Base-by-base conservation (phyloP, 108 stramenopile species). In the Cyclotella choctawhatcheeana region DNA sequence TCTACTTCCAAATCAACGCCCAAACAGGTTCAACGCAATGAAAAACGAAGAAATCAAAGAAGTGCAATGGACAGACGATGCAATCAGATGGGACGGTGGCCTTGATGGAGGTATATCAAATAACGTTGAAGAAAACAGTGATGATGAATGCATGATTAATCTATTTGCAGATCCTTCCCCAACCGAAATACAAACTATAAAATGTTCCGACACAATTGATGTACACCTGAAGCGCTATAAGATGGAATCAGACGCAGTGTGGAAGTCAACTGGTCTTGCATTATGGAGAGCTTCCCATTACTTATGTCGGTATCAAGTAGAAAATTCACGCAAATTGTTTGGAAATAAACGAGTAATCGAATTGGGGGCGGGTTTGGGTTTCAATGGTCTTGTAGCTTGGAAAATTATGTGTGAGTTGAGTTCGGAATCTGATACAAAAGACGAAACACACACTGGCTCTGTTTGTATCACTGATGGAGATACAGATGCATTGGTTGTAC, bases 221-320 rank as follows among this genome's bases (percentile, higher is more conserved):
- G 71, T 93, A 35, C 43, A 71, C 45, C 33, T 94, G n/a, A 43
- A 72, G 25, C 88, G 88, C 5, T 84, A 79, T 64, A 74, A 77
- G 59, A 50, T 70, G 18, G 81, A 85, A 21, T 73, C 85, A 12
- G 90, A 86, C 13, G 76, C 83, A 70, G 85, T 86, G 29, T 87
- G 82, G 86, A 77, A 89, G 55, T 88, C 88, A 18, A 93, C 92
- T 20, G 92, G 92, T 6, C 61, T 90, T 30, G 90, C 92, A 24
- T 55, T 93, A 18, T 93, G 92, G 92, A 83, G 82, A 17, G 86
- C 89, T 0, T 85, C 86, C 10, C 70, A 90, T 13, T 77, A 82
- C 58, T 64, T 93, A 26, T 88, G 89, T 50, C 76, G 79, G 44
- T 89, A 89, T 76, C 79, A 87, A 62, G 52, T 89, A 14, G 54